Conservation (phyloP, 306 rosid genomes). For the Senna tora region DNA sequence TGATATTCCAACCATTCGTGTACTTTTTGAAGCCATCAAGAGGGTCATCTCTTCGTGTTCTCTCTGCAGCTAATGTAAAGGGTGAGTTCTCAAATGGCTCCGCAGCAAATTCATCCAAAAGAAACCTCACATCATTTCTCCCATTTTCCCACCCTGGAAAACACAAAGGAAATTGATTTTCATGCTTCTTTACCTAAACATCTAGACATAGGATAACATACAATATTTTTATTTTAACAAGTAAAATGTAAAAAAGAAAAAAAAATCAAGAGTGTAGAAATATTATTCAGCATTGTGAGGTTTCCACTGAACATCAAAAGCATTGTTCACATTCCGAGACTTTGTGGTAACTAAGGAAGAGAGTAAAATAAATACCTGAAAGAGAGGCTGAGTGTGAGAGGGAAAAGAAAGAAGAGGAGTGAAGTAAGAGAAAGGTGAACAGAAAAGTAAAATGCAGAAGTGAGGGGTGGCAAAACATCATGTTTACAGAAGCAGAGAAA, state of each 20-base stretch:
- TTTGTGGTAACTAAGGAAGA: neutral
- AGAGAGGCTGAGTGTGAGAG: conserved; percentile 24
- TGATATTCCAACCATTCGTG: conserved; percentile 76
- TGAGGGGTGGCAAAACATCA: conserved; percentile 31
- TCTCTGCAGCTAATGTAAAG: conserved; percentile 59
- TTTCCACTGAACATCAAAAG: neutral
- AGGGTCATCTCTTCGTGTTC: conserved; percentile 73
- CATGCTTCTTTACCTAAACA: conserved; percentile 33
- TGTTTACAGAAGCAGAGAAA: conserved; percentile 4
- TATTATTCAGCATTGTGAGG: conserved; percentile 18
- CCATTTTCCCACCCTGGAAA: conserved; percentile 38
- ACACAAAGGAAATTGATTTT: neutral
- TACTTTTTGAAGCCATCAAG: conserved; percentile 53
- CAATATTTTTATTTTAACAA: neutral
- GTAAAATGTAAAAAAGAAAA: neutral
- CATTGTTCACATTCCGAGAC: neutral
- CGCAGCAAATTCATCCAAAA: conserved; percentile 37
- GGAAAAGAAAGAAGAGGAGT: conserved; percentile 31
- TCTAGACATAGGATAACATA: neutral
- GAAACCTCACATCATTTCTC: conserved; percentile 32
- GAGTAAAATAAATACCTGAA: conserved; percentile 40
- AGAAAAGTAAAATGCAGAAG: conserved; percentile 35
- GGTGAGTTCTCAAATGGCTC: conserved; percentile 47
- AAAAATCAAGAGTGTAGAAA: neutral
- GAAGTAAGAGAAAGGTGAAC: conserved; percentile 33